Conservation (phyloP, 78 protist genomes). For the Tieghemostelium lacteum region DNA sequence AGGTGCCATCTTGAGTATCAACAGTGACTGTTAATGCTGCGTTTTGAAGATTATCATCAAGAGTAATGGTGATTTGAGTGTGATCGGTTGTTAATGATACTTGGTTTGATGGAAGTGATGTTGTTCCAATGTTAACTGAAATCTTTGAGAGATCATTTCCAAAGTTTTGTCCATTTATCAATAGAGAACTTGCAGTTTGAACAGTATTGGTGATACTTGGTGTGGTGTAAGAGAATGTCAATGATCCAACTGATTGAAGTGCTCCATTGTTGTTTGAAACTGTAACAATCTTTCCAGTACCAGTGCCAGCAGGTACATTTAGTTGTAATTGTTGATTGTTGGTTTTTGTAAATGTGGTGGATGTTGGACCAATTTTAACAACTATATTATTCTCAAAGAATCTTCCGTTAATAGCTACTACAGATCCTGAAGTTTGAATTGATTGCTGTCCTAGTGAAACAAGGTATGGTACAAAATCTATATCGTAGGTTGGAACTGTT, state of each 20-base stretch:
- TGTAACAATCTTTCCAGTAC: neutral
- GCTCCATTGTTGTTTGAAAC: neutral
- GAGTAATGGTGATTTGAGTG: neutral
- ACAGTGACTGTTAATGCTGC: neutral
- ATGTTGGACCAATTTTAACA: neutral
- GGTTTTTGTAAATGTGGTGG: neutral
- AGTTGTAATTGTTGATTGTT: neutral
- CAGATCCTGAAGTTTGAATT: neutral
- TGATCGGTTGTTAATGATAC: neutral
- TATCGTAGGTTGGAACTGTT: neutral
- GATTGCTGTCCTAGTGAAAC: neutral
- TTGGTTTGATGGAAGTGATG: neutral
- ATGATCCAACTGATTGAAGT: neutral
- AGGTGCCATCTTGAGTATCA: neutral
- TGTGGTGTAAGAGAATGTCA: neutral
- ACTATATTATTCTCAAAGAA: conserved; percentile 3
- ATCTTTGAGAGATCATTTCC: neutral
- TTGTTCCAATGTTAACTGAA: neutral
- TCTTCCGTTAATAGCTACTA: neutral
- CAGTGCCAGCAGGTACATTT: neutral
- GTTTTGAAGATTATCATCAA: neutral
- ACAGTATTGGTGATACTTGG: neutral
- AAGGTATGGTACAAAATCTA: neutral
- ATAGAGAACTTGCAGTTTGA: neutral
- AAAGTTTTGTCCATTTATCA: conserved; percentile 2